Percentiles rank a stretch among this genome's conserved stretches.
Evolutionary conservation across 352 stramenopile species (phyloP).

Genomic region (Phytophthora pistaciae): DNA sequence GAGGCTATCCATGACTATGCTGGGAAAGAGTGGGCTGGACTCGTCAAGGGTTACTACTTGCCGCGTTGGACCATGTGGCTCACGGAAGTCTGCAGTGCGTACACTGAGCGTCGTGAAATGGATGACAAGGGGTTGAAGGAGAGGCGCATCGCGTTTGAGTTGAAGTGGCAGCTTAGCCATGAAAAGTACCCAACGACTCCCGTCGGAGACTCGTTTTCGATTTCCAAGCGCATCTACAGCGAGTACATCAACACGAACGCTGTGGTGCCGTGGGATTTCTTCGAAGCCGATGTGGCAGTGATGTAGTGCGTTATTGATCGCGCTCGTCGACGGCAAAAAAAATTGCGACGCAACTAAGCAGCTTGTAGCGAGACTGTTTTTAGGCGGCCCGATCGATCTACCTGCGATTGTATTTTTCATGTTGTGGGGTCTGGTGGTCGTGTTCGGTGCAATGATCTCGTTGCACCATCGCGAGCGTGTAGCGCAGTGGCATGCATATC

Average conservation of each 20-base stretch:
- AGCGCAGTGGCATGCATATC: no score
- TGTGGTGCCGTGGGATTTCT: neutral
- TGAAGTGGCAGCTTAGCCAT: conserved; percentile 73
- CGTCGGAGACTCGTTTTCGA: neutral
- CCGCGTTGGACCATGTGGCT: conserved; percentile 83
- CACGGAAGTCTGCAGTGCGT: conserved; percentile 69
- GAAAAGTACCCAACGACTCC: conserved; percentile 52
- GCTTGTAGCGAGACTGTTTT: neutral
- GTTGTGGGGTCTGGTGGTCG: no score
- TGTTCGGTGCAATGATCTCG: no score
- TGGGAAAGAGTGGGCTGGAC: conserved; percentile 76
- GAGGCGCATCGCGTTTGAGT: conserved; percentile 63
- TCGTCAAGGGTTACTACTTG: conserved; percentile 78
- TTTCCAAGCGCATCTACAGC: neutral
- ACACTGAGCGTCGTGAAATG: conserved; percentile 64
- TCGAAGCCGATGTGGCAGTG: neutral
- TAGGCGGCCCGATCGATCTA: no score
- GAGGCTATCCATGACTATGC: conserved; percentile 83
- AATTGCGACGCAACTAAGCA: no score
- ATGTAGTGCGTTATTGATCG: neutral
- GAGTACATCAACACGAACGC: neutral
- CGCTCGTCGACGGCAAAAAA: neutral
- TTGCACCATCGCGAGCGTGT: no score
- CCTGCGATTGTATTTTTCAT: no score
- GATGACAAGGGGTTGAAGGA: conserved; percentile 50